A percentile compares a stretch with the other conserved stretches of the same genome.
Conservation (phyloP, 768 basidiomycete genomes). For the Lactarius indigo region DNA sequence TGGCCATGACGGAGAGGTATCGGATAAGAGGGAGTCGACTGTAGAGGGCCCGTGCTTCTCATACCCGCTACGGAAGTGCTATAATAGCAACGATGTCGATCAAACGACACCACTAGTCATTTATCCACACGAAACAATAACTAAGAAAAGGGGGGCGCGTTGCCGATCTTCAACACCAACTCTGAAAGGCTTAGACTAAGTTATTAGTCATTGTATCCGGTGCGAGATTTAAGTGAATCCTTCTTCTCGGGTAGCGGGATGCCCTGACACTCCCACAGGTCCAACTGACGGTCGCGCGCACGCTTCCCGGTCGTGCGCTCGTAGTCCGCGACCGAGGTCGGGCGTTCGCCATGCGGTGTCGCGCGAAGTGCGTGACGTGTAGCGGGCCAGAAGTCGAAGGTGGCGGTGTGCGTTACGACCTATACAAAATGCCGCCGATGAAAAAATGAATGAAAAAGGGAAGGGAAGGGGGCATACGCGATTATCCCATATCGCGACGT, state of each 20-base stretch:
- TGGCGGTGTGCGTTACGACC: slow-evolving; percentile 75
- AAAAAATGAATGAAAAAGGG: background rate
- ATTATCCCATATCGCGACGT: slow-evolving; percentile 87
- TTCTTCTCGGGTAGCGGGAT: slow-evolving; percentile 38
- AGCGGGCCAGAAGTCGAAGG: slow-evolving; percentile 78
- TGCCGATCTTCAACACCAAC: background rate
- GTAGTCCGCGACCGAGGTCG: slow-evolving; percentile 72
- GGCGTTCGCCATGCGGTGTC: slow-evolving; percentile 78
- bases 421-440: slow-evolving; percentile 26
- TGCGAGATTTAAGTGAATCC: slow-evolving; percentile 37
- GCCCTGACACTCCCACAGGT: slow-evolving; percentile 68
- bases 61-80: too few species aligned
- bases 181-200: background rate
- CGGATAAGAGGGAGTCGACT: too few species aligned
- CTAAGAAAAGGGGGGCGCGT: background rate
- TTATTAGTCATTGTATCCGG: slow-evolving; percentile 57
- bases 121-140: background rate
- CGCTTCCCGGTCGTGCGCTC: slow-evolving; percentile 57
- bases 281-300: slow-evolving; percentile 70
- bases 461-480: slow-evolving; percentile 43
- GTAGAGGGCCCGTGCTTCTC: too few species aligned
- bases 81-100: background rate
- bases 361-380: slow-evolving; percentile 75
- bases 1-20: too few species aligned
- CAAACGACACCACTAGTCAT: background rate